Evolutionary conservation across 768 basidiomycete species (phyloP), one percentile per base, ranked within the genome.

Genomic region (Austroboletus festivus): DNA sequence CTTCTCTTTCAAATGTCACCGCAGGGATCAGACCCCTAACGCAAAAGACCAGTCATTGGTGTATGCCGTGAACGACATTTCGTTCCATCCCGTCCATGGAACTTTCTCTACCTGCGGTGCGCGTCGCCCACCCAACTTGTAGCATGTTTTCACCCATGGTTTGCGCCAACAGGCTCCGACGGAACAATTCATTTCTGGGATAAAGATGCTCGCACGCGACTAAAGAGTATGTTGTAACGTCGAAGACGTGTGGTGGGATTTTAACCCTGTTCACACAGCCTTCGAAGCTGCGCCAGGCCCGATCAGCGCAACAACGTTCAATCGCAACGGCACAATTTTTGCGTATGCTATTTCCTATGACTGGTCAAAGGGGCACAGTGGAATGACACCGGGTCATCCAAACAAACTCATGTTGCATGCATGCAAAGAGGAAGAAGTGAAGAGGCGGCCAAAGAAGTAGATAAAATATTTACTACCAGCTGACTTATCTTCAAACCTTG

Each of bases 181-280:
- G 91, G 91, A 18, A 86, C 86, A 3, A 84, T 93, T 64, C 87
- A 91, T 76, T 90, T 88, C 68, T 95, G 93, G 93, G 93, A 96
- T 69, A 93, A 93, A 70, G 88, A 94, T 57, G 84, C 88, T 8
- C 85, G 93, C 49, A 92, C 88, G 7, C 85, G 94, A 34, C 78
- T 97, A 71, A 96, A 94, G 73, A 83, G 92, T 93, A 56, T 41
- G 54, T 50, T 37, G 39, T n/a, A 18, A 23, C 28, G 9, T 20
- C 12, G 38, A 20, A 34, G 23, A 5, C 8, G 11, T 15, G 6
- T 39, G 21, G 13, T 22, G 24, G 24, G 21, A 20, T 50, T 47
- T 53, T 16, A 50, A 50, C 18, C 30, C 22, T 20, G 47, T 33
- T 45, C n/a, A 1, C 50, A 16, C 56, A 86, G 86, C 85, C 9